Base-by-base conservation (phyloP, 164 flowering plant genomes). In the Houttuynia cordata region DNA sequence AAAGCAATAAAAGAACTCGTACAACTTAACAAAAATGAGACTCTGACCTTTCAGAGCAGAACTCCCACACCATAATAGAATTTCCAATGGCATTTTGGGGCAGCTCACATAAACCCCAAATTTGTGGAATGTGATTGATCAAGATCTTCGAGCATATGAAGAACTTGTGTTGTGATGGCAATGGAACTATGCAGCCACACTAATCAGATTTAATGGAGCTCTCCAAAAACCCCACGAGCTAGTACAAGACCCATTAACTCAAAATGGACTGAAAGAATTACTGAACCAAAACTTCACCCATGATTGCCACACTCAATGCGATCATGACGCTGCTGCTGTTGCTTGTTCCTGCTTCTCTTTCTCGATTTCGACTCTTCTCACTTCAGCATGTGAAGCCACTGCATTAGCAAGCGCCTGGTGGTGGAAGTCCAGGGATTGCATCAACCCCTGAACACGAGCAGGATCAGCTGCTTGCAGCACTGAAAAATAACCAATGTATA, bases 361-460 rank as follows among this genome's bases (percentile, higher is more conserved):
- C 65, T 85, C 97, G 51, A 94, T 88, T 67, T 88, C 99, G 20
- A 49, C 83, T 74, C 93, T 78, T 67, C 96, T 80, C 68, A 80
- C 83, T 41, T 90, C 97, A 51, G 99, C 97, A 74, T 94, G 99
- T 78, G 83, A 92, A 18, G 96, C 96, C 63, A 94, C 78, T 49
- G 91, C 92, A 79, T 79, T 88, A 15, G 97, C 97, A 24, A 85
- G 77, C 4, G 96, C 95, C 62, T 91, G 95, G 64, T 82, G 78
- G 64, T 79, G 95, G 72, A 86, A 83, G 72, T 90, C 97, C 3
- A 94, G 87, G 21, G 83, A 64, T 70, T 94, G 95, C 23, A 79
- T 82, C 24, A 94, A 84, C 74, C 61, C 83, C 78, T 86, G 95
- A 72, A 94, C 78, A 79, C 88, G 84, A 70, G 66, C 39, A 10